phyloP scores from a whole-genome alignment of 208 protist species.

The Angomonas desouzai region DNA sequence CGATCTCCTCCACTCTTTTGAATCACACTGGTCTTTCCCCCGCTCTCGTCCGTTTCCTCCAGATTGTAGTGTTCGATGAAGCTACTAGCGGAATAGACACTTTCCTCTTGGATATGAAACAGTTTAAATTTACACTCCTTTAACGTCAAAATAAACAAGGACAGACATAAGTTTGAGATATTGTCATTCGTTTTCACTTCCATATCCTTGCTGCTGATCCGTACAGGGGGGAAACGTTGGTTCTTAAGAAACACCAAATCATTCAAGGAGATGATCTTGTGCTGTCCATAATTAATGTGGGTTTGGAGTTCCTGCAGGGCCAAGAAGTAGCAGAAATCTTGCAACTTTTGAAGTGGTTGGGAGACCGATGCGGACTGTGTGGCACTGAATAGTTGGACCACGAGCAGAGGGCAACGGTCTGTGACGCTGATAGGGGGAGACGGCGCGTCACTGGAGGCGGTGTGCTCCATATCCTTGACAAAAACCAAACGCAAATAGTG shows the following conservation, averaged over 20 bases:
- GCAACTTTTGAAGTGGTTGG: conserved; percentile 69
- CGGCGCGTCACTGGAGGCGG: conserved; percentile 32
- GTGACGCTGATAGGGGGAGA: conserved; percentile 44
- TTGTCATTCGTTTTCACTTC: conserved; percentile 9
- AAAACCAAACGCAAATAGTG: conserved; percentile 88
- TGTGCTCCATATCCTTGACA: conserved; percentile 63
- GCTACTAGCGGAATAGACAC: conserved; percentile 54
- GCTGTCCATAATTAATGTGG: conserved; percentile 84
- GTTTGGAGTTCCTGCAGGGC: conserved; percentile 85
- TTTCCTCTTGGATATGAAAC: conserved; percentile 60
- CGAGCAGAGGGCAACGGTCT: conserved; percentile 63
- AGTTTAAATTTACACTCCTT: conserved; percentile 86
- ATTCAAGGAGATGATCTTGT: conserved; percentile 77
- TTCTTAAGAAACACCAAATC: conserved; percentile 85
- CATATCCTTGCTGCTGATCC: conserved; percentile 35
- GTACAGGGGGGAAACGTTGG: conserved; percentile 44
- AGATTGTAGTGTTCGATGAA: conserved; percentile 87
- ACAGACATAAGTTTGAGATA: conserved; percentile 27
- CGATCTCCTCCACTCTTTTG: neutral
- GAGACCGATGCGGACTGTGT: conserved; percentile 49
- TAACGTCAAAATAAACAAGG: conserved; percentile 65
- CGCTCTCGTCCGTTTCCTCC: conserved; percentile 22
- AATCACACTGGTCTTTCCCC: conserved; percentile 1
- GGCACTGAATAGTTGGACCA: conserved; percentile 84
- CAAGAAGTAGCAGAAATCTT: conserved; percentile 83